Percentiles rank a stretch among this genome's conserved stretches.
Evolutionary conservation across 176 grass and related monocot genomes (phyloP).

Genomic region (Oryza nivara): DNA sequence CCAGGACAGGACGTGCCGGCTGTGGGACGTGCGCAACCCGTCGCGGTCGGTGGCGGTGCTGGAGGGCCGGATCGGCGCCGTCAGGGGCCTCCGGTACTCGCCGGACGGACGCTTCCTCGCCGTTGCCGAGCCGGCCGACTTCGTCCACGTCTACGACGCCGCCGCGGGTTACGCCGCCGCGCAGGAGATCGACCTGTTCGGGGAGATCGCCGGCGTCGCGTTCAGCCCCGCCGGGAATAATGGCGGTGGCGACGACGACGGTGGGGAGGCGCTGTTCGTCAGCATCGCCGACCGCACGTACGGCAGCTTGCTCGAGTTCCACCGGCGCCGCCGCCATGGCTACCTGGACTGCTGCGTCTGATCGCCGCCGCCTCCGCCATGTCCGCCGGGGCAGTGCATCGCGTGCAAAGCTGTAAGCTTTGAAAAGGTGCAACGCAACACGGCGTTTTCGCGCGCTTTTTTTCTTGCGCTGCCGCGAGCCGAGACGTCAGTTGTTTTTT

Average conservation of each 20-base stretch:
- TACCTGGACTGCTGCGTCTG: constrained; percentile 57
- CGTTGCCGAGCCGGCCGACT: constrained; percentile 82
- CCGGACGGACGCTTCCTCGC: constrained; percentile 73
- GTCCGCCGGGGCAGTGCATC: no score
- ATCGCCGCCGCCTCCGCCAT: background rate
- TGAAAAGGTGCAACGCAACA: no score
- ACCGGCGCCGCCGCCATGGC: constrained; percentile 27
- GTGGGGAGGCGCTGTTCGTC: constrained; percentile 65
- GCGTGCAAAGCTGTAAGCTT: no score
- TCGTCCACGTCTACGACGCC: constrained; percentile 75
- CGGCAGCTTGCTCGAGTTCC: constrained; percentile 81
- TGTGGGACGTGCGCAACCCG: constrained; percentile 70
- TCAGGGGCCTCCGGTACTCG: constrained; percentile 73
- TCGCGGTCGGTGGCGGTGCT: constrained; percentile 57
- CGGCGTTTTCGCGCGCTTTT: no score
- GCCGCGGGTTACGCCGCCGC: constrained; percentile 32
- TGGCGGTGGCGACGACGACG: background rate
- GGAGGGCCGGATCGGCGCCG: constrained; percentile 64
- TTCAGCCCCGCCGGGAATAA: constrained; percentile 47
- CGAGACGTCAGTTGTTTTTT: no score
- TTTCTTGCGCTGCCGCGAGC: no score
- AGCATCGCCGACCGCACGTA: constrained; percentile 71
- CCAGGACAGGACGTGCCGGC: constrained; percentile 72
- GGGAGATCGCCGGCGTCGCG: constrained; percentile 73
- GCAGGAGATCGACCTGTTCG: constrained; percentile 92